Percentiles rank a stretch among this genome's conserved stretches.
Conservation (phyloP, 2,329 filamentous ascomycete genomes). For the Bertia moriformis region DNA sequence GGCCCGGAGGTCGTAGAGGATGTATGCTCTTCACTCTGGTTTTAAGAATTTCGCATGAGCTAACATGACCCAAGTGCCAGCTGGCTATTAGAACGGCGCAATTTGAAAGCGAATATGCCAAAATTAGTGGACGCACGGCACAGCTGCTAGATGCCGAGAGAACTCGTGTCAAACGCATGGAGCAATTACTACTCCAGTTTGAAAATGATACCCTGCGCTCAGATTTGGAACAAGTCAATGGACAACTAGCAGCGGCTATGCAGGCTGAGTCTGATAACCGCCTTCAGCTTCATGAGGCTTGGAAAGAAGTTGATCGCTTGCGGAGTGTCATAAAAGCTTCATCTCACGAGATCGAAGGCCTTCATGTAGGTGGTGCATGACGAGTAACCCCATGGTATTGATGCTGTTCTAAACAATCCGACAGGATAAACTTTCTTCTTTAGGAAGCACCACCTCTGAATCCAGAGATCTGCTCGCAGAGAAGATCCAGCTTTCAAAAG, state of each 20-base stretch:
- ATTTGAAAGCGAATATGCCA: neutral
- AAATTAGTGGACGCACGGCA: neutral
- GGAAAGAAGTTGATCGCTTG: neutral
- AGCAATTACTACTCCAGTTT: constrained; percentile 35
- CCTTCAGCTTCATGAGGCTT: neutral
- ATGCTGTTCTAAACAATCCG: neutral
- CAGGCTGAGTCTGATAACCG: neutral
- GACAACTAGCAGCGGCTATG: neutral
- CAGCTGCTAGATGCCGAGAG: neutral
- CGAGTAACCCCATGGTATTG: too few species aligned
- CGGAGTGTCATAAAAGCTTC: neutral
- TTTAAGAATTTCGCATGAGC: too few species aligned
- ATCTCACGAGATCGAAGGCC: neutral
- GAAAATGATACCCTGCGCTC: constrained; percentile 40
- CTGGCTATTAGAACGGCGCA: neutral
- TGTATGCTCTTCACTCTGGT: too few species aligned
- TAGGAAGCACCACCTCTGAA: neutral
- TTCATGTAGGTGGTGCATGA: neutral
- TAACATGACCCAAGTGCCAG: neutral
- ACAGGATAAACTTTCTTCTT: neutral
- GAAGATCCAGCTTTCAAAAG: constrained; percentile 44
- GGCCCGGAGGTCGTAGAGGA: too few species aligned
- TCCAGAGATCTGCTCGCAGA: constrained; percentile 22
- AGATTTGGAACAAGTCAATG: constrained; percentile 25
- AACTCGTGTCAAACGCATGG: neutral